These are phyloP conservation scores for Royoungia palumana DNA, from an alignment of 768 basidiomycete species.

Conservation along the genomic window DNA sequence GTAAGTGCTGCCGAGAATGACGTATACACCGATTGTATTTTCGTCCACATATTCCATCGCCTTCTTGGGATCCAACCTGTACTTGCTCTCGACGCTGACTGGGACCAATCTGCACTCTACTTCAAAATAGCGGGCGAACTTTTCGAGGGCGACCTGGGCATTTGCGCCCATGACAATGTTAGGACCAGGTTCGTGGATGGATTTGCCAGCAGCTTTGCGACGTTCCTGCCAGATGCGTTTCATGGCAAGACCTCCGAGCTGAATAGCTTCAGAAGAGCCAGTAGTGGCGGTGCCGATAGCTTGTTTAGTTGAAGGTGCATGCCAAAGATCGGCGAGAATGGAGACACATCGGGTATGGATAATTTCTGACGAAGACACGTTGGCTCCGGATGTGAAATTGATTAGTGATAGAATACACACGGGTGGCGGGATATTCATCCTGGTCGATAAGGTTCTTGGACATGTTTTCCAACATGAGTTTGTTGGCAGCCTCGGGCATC, in stretches of 20 bases:
- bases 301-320: conserved; percentile 50
- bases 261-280: conserved; percentile 69
- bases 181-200: conserved; percentile 62
- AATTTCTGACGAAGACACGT: conserved; percentile 27
- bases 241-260: conserved; percentile 69
- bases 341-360: conserved; percentile 48
- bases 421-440: conserved; percentile 65
- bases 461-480: conserved; percentile 62
- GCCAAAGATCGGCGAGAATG: conserved; percentile 66
- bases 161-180: conserved; percentile 67
- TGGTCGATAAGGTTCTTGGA: conserved; percentile 67
- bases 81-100: conserved; percentile 63
- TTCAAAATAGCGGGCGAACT: conserved; percentile 66
- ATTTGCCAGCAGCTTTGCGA: conserved; percentile 62
- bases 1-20: conserved; percentile 55
- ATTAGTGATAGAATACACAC: conserved; percentile 20
- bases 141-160: conserved; percentile 68
- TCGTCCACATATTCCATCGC: conserved; percentile 67
- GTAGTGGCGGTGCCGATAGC: conserved; percentile 71
- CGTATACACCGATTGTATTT: conserved; percentile 69
- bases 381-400: neutral
- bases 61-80: conserved; percentile 69
- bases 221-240: conserved; percentile 69
- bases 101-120: conserved; percentile 66
- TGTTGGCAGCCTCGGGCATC: conserved; percentile 52